These are phyloP conservation scores for Emergomyces orientalis DNA, from an alignment of 2,329 filamentous ascomycete species.

Conservation along the genomic window DNA sequence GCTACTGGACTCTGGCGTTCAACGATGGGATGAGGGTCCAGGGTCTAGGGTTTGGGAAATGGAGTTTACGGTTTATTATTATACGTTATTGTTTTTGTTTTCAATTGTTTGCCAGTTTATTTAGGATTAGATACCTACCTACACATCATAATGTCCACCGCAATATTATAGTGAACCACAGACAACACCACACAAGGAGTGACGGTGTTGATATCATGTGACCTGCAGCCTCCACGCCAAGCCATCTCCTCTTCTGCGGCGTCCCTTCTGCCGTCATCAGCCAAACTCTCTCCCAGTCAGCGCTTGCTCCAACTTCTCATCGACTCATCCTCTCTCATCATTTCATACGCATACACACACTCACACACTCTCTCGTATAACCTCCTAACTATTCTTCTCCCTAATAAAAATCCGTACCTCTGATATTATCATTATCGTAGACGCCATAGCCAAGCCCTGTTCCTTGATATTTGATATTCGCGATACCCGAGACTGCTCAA, in stretches of 20 bases:
- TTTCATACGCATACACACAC: background rate
- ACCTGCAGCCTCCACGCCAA: background rate
- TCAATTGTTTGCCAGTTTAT: background rate
- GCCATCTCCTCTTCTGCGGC: background rate
- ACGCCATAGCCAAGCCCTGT: background rate
- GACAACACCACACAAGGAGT: too few relatives aligned
- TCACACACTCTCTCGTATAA: background rate
- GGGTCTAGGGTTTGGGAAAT: background rate
- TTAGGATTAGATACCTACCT: slow-evolving; percentile 1
- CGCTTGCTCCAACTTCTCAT: background rate
- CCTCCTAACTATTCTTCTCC: background rate
- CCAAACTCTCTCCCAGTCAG: background rate
- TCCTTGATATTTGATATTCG: background rate
- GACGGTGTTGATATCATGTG: background rate
- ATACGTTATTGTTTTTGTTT: background rate
- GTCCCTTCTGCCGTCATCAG: background rate
- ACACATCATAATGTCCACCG: background rate
- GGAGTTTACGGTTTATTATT: slow-evolving; percentile 1
- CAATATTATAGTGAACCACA: background rate
- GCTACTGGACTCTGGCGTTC: slow-evolving; percentile 3
- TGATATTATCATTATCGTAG: background rate
- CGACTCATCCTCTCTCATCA: background rate
- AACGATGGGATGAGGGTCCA: slow-evolving; percentile 4
- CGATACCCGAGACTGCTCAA: background rate
- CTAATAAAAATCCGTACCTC: background rate